Conservation (phyloP, 257 asterid genomes). For the Solanum virginianum region DNA sequence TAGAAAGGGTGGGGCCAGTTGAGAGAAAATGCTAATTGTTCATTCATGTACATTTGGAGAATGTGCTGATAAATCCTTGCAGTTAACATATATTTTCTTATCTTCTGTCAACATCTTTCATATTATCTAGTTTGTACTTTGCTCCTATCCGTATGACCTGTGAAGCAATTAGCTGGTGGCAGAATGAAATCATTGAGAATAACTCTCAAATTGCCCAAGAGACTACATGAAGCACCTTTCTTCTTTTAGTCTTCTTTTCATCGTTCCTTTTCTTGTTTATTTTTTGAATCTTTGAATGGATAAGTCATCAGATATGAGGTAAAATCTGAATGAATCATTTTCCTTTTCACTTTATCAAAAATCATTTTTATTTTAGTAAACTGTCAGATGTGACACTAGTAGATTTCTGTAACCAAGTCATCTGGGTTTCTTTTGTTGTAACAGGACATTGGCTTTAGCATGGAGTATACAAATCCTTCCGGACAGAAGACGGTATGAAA, state of each 20-base stretch:
- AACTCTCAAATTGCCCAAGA: background rate
- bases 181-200: background rate
- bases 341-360: background rate
- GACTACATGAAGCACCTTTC: background rate
- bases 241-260: background rate
- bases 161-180: background rate
- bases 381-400: background rate
- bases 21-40: background rate
- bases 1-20: background rate
- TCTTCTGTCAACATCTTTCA: background rate
- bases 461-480: constrained; percentile 62
- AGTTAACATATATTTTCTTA: background rate
- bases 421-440: constrained; percentile 5
- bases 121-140: background rate
- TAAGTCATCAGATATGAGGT: background rate
- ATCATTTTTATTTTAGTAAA: background rate
- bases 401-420: background rate
- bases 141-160: background rate
- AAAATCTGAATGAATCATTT: background rate
- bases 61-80: background rate
- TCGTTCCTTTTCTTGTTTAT: background rate
- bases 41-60: background rate
- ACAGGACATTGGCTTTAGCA: constrained; percentile 91
- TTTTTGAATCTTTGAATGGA: background rate
- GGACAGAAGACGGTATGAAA: constrained; percentile 56